Evolutionary conservation across 805 yeast genomes (phyloP).

Genomic region (Blastobotrys americana): DNA sequence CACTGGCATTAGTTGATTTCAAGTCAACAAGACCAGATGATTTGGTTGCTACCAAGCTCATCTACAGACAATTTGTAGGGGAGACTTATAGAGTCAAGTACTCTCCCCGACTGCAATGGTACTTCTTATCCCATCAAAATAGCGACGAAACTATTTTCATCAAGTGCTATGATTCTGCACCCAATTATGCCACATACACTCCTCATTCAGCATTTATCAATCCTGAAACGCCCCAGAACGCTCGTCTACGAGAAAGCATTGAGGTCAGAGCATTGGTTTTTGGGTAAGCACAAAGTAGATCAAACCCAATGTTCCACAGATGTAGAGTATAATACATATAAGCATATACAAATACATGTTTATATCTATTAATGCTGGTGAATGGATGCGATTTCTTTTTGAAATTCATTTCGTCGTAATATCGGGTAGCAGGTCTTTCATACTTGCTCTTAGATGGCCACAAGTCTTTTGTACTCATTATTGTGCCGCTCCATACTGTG

Average conservation of each 20-base stretch:
- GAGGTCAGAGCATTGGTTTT: conserved; percentile 22
- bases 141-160: conserved; percentile 17
- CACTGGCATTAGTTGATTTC: conserved; percentile 22
- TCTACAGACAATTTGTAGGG: conserved; percentile 19
- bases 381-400: too few relatives aligned
- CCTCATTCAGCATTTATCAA: conserved; percentile 23
- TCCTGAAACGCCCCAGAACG: conserved; percentile 17
- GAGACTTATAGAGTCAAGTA: conserved; percentile 18
- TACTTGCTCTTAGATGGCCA: too few relatives aligned
- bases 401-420: too few relatives aligned
- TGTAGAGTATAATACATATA: too few relatives aligned
- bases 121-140: conserved; percentile 17
- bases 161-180: conserved; percentile 17
- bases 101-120: conserved; percentile 18
- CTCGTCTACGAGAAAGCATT: conserved; percentile 21
- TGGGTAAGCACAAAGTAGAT: too few relatives aligned
- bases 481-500: conserved; percentile 13
- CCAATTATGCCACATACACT: conserved; percentile 19
- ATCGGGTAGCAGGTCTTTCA: background rate
- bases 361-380: too few relatives aligned
- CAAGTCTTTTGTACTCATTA: too few relatives aligned
- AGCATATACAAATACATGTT: too few relatives aligned
- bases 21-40: conserved; percentile 11
- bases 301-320: too few relatives aligned
- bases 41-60: conserved; percentile 18